Base-by-base conservation (phyloP, 192 early-diverging fungal species). In the Dispira parvispora region DNA sequence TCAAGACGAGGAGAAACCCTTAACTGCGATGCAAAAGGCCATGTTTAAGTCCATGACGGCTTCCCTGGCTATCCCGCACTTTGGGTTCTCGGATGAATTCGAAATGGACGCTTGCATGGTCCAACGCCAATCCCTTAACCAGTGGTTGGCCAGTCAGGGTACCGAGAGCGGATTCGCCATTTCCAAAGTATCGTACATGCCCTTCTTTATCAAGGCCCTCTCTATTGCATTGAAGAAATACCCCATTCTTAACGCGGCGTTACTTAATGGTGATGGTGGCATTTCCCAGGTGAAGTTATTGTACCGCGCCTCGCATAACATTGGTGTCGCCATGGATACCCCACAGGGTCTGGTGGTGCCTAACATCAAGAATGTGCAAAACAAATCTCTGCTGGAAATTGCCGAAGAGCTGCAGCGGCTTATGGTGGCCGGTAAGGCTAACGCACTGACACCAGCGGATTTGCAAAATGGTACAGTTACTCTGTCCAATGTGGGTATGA, bases 311-410 rank as follows among this genome's bases (percentile, higher is more conserved):
- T 71, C 75, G 6, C 95, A 96, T 70, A 94, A 98, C 72, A 88
- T 98, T 66, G 88, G 91, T 46, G 73, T 98, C 43, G 96, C 96
- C 18, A 93, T 98, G 92, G 96, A 98, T 68, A 94, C 93, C n/a
- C 89, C 92, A 8, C 76, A 85, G 61, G 96, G 95, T 1, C 74
- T 98, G 42, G 63, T 95, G 27, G 91, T 96, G 11, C 96, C 96
- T 12, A 94, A 91, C 68, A 83, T 98, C 71, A 96, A 96, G 79
- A 79, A 89, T 60, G 90, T 93, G 0, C 82, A 96, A 65, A 64
- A 69, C 46, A 85, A 89, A 71, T 87, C 88, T 45, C 82, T 98
- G 43, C 71, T 96, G 52, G 90, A 94, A 53, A 88, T 98, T 71
- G 92, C 93, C 1, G 68, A 71, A 0, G 96, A 98, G 63, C 67